These are phyloP conservation scores for Ampelocalamus luodianensis DNA, from an alignment of 176 grass and related monocot species.

Conservation along the genomic window DNA sequence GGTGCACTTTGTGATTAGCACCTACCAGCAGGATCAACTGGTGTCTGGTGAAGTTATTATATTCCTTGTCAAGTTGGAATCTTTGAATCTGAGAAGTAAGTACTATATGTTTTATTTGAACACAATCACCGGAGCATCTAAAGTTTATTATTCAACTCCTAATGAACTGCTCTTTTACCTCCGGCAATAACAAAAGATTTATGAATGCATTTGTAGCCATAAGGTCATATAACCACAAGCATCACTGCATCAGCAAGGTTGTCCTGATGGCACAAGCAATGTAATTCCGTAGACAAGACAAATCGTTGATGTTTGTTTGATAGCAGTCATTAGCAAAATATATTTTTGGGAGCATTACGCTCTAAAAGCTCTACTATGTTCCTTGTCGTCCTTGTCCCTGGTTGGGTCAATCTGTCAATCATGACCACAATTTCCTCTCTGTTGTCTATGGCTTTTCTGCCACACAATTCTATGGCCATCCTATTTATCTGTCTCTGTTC, in stretches of 20 bases:
- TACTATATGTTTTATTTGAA: not conserved
- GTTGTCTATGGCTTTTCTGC: not conserved
- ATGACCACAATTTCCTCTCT: not conserved
- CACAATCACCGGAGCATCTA: not conserved
- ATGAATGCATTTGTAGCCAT: not conserved
- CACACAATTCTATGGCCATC: slow-evolving; percentile 2
- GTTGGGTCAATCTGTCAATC: not conserved
- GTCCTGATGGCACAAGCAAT: not conserved
- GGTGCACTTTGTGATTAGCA: not conserved
- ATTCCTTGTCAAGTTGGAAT: not conserved
- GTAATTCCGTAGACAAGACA: not conserved
- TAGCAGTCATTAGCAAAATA: not conserved
- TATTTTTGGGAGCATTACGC: not conserved
- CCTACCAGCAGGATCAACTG: not conserved
- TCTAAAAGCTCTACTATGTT: not conserved
- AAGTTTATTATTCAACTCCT: not conserved
- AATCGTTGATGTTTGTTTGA: not conserved
- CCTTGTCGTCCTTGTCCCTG: not conserved
- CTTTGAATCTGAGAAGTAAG: not conserved
- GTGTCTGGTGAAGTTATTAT: not conserved
- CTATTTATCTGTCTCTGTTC: not conserved
- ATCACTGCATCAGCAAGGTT: not conserved
- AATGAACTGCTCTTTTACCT: not conserved
- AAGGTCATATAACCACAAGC: not conserved
- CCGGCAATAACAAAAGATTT: not conserved